Base-by-base conservation (phyloP, 805 yeast species). In the Ogataea philodendri region DNA sequence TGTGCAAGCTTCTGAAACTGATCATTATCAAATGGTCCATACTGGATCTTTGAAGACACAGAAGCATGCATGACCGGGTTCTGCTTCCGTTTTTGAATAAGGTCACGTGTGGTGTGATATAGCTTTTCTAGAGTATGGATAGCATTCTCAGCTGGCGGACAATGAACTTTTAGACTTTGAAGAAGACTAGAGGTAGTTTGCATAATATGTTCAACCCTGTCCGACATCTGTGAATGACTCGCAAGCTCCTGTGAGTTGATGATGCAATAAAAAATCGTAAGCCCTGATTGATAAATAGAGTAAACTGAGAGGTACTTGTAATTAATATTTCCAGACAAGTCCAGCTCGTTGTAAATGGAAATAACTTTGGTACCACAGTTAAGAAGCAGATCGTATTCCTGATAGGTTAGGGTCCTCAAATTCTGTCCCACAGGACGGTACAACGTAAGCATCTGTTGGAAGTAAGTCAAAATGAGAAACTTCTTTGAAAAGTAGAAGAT, bases 261-360 rank as follows among this genome's bases (percentile, higher is more conserved):
- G 15, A 51, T 24, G 11, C 49, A 42, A 28, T 47, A 51, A 22
- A 43, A 37, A 9, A 41, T 34, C 7, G 45, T 41, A 16, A 49
- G 31, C 1, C 51, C 51, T 5, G 52, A 39, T 18, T 45, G 50
- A 31, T 51, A 45, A 9, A 49, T 45, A 9, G 49, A 45, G 33
- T 47, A 36, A 13, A 51, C 46, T 1, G 55, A 49, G 3, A 51
- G 37, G 28, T 33, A 49, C 39, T 48, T 46, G 35, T 47, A 51
- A 32, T 51, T 51, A 13, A 51, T 40, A 20, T 41, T 43, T 11
- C 31, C 30, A 1, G 27, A 18, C 8, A 19, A 8, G 21, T 13
- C 22, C 15, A 51, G 44, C 10, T 34, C 16, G 3, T 33, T 34
- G 36, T 51, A 51, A 6, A 42, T 34, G 7, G 14, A n/a, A 9